Evolutionary conservation across 164 flowering plant genomes (phyloP), one percentile per base, ranked within the genome.

Genomic region (Chimonanthus praecox): DNA sequence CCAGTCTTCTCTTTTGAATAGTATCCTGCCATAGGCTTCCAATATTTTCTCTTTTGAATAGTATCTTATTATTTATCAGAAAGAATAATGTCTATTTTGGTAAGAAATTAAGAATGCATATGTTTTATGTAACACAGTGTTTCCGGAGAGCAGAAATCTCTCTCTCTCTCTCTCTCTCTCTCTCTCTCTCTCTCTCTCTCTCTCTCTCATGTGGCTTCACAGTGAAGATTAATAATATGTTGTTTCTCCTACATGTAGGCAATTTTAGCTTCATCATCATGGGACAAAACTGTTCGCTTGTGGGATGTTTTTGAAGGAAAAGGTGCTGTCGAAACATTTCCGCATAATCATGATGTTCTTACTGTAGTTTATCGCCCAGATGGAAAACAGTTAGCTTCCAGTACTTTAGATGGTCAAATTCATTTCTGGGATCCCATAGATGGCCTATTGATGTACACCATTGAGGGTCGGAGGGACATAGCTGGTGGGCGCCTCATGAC

Each of bases 401-500:
- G 98, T 82, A 90, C 98, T 21, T 84, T 96, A 67, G 97, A 94
- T 82, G 99, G 99, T 71, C 89, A 85, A 73, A 96, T 96, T 20
- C 89, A 90, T 84, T 96, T 96, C 81, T 96, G 98, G 98, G 98
- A 96, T 72, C 92, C 98, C 48, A 71, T 92, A 73, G 89, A 92
- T 78, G 98, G 97, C 21, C 2, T 82, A 61, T 74, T 92, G 58
- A 92, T 96, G 98, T 91, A 86, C 81, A 89, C 98, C 47, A 94
- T 96, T 76, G 99, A 96, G 76, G 99, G 99, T 15, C 92, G 97
- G 7, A 86, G 97, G 75, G 99, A 96, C 81, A 90, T 96, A 76
- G 88, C 98, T 74, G 98, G 98, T 69, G 99, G 99, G 1, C 94
- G 99, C 63, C 88, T 89, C 65, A 89, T 92, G 97, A 92, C 97